Evolutionary conservation across 1,139 yeast species (phyloP), one percentile per base, ranked within the genome.

Genomic region (Hansenula sp.): DNA sequence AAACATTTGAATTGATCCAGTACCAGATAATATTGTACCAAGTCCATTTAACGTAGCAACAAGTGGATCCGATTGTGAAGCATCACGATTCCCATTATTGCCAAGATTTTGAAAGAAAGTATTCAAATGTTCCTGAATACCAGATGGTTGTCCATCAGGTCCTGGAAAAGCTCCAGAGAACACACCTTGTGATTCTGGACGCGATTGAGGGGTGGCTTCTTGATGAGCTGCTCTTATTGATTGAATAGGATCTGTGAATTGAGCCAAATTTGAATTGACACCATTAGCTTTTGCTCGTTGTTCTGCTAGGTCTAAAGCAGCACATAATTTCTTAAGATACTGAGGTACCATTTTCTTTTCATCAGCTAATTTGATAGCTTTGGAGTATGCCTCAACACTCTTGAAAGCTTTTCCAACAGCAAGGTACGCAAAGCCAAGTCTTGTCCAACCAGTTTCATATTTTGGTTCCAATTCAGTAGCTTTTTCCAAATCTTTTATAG

Each of bases 391-490:
- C 39, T 58, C 56, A n/a, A 65, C 46, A 11, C 68, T 51, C 16
- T 55, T 56, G 10, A 57, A 44, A 0, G 66, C 56, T 35, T 64
- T 52, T 3, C 69, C 69, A 42, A 59, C 50, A 33, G 59, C 56
- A 18, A 66, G 40, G 27, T 53, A 53, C 37, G 61, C 43, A 39
- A 59, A 66, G 1, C 57, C 71, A 4, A 65, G 42, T 41, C 69
- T 53, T 20, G 66, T 55, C 48, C 63, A 55, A n/a, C 65, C 64
- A 16, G 66, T 63, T 29, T 65, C 57, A 43, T 57, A 63, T 7
- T 51, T 52, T 1, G 66, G 61, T 16, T 59, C 55, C 1, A 64
- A 29, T 14, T 50, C 50, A 8, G 59, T 42, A 8, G 70, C 60
- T 27, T 47, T 56, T 18, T 44, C 26, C 25, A 65, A 44, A 44